Evolutionary conservation across 202 grass and related monocot genomes (phyloP), one percentile per base, ranked within the genome.

Genomic region (Setaria viridis): DNA sequence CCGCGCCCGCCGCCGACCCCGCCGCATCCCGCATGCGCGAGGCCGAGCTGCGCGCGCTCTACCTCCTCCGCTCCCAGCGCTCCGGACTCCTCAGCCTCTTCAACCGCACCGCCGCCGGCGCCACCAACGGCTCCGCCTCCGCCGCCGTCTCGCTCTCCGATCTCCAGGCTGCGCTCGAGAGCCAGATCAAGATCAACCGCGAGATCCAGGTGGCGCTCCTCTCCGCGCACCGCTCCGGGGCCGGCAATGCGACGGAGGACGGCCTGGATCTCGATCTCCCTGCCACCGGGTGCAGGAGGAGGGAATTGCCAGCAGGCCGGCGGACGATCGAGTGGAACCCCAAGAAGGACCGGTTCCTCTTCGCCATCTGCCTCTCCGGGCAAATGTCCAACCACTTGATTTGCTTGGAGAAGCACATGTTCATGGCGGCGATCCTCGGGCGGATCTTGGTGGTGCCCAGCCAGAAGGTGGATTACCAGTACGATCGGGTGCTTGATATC

Each of bases 321-420:
- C 73, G 91, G 72, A 94, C 96, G 19, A 92, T 99, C 4, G 91
- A 99, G 49, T 99, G 96, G 96, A 95, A 85, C 47, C 96, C 96
- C 48, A 99, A 91, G 88, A 99, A 95, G 11, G 82, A 94, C 65
- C 55, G 82, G 1, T 95, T 88, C 79, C 87, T 99, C 19, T 89
- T 99, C 13, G 97, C 90, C 46, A 88, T 99, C 80, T 99, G 96
- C 46, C 20, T 94, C 35, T 94, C 93, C 0, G 96, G 96, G 29
- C 96, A 99, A 70, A 99, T 99, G 96, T 99, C 96, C 41, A 99
- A 99, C 90, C 96, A 99, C 50, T 76, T 99, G 84, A 94, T 99
- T 74, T 99, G 96, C 86, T 80, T 99, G 80, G 96, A 99, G 90
- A 99, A 99, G 84, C 93, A 99, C 86, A 99, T 99, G 91, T 99